Conservation (phyloP, 257 asterid genomes). For the Rhazya stricta region DNA sequence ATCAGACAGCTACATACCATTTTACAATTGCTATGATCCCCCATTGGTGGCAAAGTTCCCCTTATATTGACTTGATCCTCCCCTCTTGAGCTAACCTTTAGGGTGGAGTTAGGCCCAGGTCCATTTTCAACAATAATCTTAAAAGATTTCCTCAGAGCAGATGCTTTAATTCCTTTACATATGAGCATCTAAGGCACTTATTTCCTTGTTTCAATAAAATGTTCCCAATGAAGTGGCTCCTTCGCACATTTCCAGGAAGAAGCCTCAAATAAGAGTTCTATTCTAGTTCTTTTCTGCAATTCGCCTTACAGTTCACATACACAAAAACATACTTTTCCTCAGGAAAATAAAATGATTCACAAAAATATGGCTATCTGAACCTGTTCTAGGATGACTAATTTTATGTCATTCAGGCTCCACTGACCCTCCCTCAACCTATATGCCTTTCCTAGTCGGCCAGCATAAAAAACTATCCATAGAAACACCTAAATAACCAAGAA, state of each 20-base stretch:
- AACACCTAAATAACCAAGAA: background rate
- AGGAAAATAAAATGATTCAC: background rate
- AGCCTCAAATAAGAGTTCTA: background rate
- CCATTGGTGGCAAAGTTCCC: too few relatives aligned
- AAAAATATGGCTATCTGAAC: background rate
- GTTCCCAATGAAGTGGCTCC: background rate
- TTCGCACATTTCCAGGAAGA: background rate
- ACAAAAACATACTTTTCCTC: background rate
- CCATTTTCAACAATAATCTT: background rate
- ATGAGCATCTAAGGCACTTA: background rate
- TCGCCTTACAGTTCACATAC: too few relatives aligned
- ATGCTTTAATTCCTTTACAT: background rate
- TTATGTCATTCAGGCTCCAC: background rate
- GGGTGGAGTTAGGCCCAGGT: too few relatives aligned
- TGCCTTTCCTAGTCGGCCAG: background rate
- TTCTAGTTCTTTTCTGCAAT: background rate
- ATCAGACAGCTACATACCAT: slow-evolving; percentile 1
- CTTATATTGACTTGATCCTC: too few relatives aligned
- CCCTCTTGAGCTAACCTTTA: too few relatives aligned
- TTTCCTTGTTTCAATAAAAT: background rate
- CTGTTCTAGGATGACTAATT: background rate
- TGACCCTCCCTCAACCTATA: background rate
- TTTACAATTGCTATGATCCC: too few relatives aligned
- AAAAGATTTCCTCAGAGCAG: background rate
- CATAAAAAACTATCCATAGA: slow-evolving; percentile 3